phyloP scores from a whole-genome alignment of 2,329 filamentous ascomycete genomes.

The Huntiella bhutanensis region DNA sequence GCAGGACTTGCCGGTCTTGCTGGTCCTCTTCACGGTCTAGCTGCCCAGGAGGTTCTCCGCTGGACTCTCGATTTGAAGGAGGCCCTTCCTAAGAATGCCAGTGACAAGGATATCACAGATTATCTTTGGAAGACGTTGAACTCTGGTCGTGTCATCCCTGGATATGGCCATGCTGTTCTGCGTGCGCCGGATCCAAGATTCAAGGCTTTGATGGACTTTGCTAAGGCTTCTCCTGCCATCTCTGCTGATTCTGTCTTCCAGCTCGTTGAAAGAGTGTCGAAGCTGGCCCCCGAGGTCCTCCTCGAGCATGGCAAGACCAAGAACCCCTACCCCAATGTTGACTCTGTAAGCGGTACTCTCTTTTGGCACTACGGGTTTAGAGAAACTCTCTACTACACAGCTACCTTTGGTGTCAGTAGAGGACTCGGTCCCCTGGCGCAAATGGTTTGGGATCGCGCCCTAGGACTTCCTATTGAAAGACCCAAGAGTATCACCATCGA shows the following conservation, averaged over 20 bases:
- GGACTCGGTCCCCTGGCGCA: slow-evolving; percentile 79
- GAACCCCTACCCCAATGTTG: slow-evolving; percentile 95
- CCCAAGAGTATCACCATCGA: slow-evolving; percentile 94
- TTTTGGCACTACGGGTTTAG: slow-evolving; percentile 98
- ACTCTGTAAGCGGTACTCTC: slow-evolving; percentile 78
- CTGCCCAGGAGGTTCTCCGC: slow-evolving; percentile 88
- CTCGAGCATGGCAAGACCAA: slow-evolving; percentile 96
- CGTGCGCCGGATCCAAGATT: slow-evolving; percentile 95
- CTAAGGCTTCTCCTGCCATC: slow-evolving; percentile 66
- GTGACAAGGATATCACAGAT: slow-evolving; percentile 61
- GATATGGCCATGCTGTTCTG: slow-evolving; percentile 88
- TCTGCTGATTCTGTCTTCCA: slow-evolving; percentile 77
- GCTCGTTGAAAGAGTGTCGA: slow-evolving; percentile 81
- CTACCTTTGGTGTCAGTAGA: slow-evolving; percentile 49
- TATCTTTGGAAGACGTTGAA: slow-evolving; percentile 91
- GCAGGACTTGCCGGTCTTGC: slow-evolving; percentile 77
- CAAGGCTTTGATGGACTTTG: slow-evolving; percentile 92
- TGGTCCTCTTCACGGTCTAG: slow-evolving; percentile 52
- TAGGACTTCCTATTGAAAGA: slow-evolving; percentile 88
- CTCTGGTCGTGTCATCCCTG: slow-evolving; percentile 81
- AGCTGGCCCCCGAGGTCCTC: slow-evolving; percentile 76
- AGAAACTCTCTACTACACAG: slow-evolving; percentile 86
- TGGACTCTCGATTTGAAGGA: slow-evolving; percentile 97
- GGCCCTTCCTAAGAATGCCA: slow-evolving; percentile 58
- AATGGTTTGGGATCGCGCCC: slow-evolving; percentile 84